These are phyloP conservation scores for Leptosphaerulina australis DNA, from an alignment of 2,329 filamentous ascomycete genomes.

Conservation along the genomic window DNA sequence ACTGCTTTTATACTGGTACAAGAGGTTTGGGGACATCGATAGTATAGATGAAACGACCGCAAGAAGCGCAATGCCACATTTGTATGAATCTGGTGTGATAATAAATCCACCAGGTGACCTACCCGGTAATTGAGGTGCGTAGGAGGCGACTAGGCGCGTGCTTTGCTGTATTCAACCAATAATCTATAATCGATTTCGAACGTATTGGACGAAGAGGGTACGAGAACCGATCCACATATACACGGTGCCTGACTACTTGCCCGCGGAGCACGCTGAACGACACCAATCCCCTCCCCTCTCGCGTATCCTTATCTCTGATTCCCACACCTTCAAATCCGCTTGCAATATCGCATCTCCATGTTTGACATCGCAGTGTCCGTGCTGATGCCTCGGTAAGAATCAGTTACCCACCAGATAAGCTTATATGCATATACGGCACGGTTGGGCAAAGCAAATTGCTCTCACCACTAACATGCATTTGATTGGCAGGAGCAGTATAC, in stretches of 20 bases:
- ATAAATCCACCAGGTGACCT: neutral
- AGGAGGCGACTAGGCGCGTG: neutral
- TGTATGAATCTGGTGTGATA: neutral
- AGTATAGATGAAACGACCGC: neutral
- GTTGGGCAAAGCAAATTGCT: conserved; percentile 16
- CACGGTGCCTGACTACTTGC: no score
- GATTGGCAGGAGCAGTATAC: neutral
- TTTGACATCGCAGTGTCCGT: neutral
- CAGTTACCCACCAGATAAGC: conserved; percentile 1
- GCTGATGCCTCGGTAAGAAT: conserved; percentile 3
- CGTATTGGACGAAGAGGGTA: no score
- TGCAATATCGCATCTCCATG: conserved; percentile 1
- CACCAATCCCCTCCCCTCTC: neutral
- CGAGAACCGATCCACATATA: neutral
- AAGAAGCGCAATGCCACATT: neutral
- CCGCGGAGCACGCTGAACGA: neutral
- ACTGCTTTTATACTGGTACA: neutral
- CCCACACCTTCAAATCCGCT: conserved; percentile 6
- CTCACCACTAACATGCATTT: neutral
- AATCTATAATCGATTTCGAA: no score
- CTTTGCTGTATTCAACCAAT: no score
- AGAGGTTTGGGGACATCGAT: neutral
- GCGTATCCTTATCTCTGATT: conserved; percentile 18
- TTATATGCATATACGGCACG: conserved; percentile 12
- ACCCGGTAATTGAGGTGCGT: neutral